phyloP scores from a whole-genome alignment of 1,284 basidiomycete genomes.

The Ustilago xerochloae region DNA sequence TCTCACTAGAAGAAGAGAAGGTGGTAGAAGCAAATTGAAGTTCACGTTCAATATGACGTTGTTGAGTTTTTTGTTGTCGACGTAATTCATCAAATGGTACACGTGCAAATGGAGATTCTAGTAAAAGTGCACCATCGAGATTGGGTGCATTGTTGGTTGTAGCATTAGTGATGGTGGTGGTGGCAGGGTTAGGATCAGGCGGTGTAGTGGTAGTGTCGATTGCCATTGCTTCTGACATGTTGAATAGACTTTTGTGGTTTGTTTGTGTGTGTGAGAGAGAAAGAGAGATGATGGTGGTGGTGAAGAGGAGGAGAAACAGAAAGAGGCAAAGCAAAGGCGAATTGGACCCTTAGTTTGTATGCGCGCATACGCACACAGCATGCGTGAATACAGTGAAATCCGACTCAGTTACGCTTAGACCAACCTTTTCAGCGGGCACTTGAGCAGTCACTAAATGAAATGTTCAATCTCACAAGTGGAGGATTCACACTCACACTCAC shows the following conservation, averaged over 20 bases:
- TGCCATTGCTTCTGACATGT: conserved; percentile 19
- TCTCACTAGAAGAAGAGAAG: conserved; percentile 16
- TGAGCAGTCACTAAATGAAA: background rate
- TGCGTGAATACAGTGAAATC: no score
- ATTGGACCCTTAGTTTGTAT: background rate
- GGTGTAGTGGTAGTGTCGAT: conserved; percentile 15
- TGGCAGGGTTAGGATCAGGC: background rate
- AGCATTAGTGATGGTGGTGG: background rate
- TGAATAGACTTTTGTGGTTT: background rate
- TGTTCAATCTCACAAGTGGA: background rate
- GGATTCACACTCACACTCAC: background rate
- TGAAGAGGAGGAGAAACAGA: no score
- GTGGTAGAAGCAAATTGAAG: conserved; percentile 33
- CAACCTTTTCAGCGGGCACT: background rate
- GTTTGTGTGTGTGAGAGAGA: background rate
- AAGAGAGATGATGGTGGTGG: background rate
- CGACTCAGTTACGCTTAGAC: background rate
- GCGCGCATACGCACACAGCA: no score
- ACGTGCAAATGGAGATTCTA: conserved; percentile 86
- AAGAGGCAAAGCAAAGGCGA: no score
- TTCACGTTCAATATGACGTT: conserved; percentile 57
- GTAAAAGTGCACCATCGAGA: conserved; percentile 80
- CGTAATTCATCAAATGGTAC: conserved; percentile 71
- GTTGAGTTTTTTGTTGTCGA: conserved; percentile 56
- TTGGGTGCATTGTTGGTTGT: conserved; percentile 25